phyloP scores from a whole-genome alignment of 345 rosid genomes.

The Viola odorata region DNA sequence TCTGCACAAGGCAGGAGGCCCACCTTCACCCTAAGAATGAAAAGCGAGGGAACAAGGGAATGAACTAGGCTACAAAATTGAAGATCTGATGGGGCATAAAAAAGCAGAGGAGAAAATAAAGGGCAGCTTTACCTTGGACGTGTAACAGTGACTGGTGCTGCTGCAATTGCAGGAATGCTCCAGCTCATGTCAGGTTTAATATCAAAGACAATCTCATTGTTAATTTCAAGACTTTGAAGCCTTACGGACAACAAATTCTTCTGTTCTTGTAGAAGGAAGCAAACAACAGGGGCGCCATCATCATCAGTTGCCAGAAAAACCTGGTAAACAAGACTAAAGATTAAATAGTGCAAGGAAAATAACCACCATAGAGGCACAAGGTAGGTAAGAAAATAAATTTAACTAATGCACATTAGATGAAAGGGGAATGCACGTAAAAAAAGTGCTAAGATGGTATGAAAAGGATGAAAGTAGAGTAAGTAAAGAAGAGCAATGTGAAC shows the following conservation, averaged over 20 bases:
- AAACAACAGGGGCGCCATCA: constrained; percentile 67
- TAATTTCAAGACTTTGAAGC: constrained; percentile 76
- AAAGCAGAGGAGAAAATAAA: constrained; percentile 2
- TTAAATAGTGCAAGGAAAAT: too few relatives aligned
- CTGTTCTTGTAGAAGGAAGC: constrained; percentile 86
- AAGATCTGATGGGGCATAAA: background rate
- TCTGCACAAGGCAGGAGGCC: constrained; percentile 66
- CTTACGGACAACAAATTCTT: constrained; percentile 74
- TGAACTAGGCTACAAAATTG: background rate
- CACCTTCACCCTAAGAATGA: constrained; percentile 63
- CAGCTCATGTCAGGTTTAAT: constrained; percentile 84
- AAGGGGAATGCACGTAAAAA: too few relatives aligned
- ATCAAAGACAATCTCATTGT: constrained; percentile 63
- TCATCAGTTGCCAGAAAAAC: constrained; percentile 85
- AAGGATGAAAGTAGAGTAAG: too few relatives aligned
- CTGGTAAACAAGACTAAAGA: constrained; percentile 31
- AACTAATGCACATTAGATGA: too few relatives aligned
- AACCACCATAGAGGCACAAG: too few relatives aligned
- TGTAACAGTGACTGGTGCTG: constrained; percentile 78
- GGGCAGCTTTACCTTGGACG: constrained; percentile 57
- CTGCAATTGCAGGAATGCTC: constrained; percentile 84
- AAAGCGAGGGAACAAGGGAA: too few relatives aligned
- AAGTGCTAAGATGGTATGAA: too few relatives aligned
- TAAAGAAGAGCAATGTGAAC: too few relatives aligned
- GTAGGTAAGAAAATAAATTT: too few relatives aligned